Conservation (phyloP, 73 alveolate species). For the Paramecium caudatum region DNA sequence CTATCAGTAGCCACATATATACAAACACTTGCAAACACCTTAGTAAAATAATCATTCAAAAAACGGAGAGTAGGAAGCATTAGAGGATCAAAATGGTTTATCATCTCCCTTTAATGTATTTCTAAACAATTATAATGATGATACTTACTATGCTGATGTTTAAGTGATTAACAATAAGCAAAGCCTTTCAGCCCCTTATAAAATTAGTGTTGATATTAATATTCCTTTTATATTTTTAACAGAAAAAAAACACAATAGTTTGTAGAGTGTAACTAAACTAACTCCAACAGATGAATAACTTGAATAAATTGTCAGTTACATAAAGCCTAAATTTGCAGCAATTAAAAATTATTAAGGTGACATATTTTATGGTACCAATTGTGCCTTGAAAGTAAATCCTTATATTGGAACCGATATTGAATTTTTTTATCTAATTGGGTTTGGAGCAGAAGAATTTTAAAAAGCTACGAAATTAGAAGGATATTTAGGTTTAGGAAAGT, state of each 20-base stretch:
- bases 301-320: not conserved
- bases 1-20: too few relatives aligned
- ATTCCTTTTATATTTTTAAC: slow-evolving; percentile 37
- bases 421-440: slow-evolving; percentile 3
- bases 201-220: slow-evolving; percentile 2
- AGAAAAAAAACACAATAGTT: not conserved
- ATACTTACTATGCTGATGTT: not conserved
- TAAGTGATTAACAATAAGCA: not conserved
- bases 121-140: not conserved
- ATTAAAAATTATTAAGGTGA: slow-evolving; percentile 13
- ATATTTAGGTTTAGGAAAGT: slow-evolving; percentile 39
- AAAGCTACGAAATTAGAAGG: slow-evolving; percentile 17
- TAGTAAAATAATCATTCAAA: too few relatives aligned
- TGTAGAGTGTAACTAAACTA: not conserved
- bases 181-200: not conserved
- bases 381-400: slow-evolving; percentile 13
- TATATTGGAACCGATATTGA: not conserved
- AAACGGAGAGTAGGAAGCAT: too few relatives aligned
- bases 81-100: too few relatives aligned
- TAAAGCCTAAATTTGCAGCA: slow-evolving; percentile 1
- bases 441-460: slow-evolving; percentile 26
- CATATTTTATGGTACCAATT: not conserved
- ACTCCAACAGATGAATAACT: not conserved
- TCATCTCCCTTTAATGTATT: slow-evolving; percentile 51
- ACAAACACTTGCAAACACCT: too few relatives aligned